Conservation (phyloP, 1,139 yeast genomes). For the Saccharomycopsis crataegensis region DNA sequence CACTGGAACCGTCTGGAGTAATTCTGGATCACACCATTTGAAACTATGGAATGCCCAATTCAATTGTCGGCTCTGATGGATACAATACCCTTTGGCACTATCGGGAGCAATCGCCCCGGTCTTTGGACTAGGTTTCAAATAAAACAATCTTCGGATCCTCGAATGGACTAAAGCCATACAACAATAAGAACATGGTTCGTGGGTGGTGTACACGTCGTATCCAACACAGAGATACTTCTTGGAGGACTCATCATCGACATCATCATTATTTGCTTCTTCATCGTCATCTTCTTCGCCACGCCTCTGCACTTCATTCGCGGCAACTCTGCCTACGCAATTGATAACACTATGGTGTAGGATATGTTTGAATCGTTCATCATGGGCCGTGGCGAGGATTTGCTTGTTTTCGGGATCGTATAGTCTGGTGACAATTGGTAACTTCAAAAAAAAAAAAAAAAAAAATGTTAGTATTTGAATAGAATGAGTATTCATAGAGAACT, state of each 20-base stretch:
- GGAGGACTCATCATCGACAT: conserved; percentile 17
- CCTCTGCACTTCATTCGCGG: conserved; percentile 38
- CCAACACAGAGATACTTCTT: conserved; percentile 61
- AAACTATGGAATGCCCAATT: conserved; percentile 16
- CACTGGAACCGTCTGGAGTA: background rate
- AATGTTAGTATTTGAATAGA: conserved; percentile 9
- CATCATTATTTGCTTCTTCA: conserved; percentile 16
- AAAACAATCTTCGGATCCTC: conserved; percentile 63
- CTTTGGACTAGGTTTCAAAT: conserved; percentile 37
- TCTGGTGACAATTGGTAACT: conserved; percentile 36
- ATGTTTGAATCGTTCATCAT: conserved; percentile 33
- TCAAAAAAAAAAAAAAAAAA: too few relatives aligned
- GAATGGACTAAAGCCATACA: conserved; percentile 95
- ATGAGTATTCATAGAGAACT: too few relatives aligned
- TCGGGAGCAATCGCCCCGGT: conserved; percentile 35
- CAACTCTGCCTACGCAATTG: conserved; percentile 58
- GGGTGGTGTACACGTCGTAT: conserved; percentile 76
- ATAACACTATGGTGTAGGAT: conserved; percentile 71
- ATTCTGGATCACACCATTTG: background rate
- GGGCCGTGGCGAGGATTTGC: conserved; percentile 30
- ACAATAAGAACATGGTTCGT: conserved; percentile 97
- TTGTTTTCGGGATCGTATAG: conserved; percentile 42
- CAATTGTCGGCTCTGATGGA: conserved; percentile 10
- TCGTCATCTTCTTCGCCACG: conserved; percentile 24
- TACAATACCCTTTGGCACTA: conserved; percentile 9